Percentiles rank a stretch among this genome's conserved stretches.
These are phyloP conservation scores for Psidium guajava DNA, from an alignment of 345 rosid species.

Conservation along the genomic window DNA sequence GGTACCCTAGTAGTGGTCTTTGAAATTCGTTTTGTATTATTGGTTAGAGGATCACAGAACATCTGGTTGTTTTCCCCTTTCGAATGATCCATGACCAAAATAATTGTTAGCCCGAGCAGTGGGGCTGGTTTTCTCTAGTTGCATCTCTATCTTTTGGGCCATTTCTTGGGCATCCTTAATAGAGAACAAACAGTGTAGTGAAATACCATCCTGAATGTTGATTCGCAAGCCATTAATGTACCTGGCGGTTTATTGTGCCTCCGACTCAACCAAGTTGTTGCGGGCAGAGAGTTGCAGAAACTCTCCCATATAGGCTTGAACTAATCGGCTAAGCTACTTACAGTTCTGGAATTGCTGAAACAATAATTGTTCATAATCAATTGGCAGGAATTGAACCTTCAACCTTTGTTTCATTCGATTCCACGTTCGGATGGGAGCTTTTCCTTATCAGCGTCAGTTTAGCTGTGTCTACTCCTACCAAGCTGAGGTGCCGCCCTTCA, in stretches of 20 bases:
- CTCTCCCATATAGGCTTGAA: background rate
- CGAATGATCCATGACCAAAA: rapidly evolving
- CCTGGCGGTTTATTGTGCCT: background rate
- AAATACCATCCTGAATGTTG: background rate
- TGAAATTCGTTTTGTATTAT: rapidly evolving
- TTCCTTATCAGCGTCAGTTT: background rate
- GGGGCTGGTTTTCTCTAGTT: background rate
- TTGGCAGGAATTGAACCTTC: background rate
- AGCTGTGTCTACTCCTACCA: background rate
- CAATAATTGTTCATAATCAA: background rate
- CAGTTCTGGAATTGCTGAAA: background rate
- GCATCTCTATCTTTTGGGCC: background rate
- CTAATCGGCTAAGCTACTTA: background rate
- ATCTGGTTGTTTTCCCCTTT: background rate
- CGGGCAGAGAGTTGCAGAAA: background rate
- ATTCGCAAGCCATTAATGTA: background rate
- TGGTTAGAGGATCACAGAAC: background rate
- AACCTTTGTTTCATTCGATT: background rate
- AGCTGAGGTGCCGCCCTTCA: background rate
- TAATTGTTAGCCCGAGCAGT: rapidly evolving
- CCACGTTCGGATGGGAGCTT: background rate
- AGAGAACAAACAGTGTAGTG: background rate
- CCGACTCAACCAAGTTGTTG: background rate
- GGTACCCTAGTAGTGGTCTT: rapidly evolving
- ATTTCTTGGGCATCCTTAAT: background rate